Evolutionary conservation across 2,329 filamentous ascomycete genomes (phyloP), one percentile per base, ranked within the genome.

Genomic region (Aspergillus pseudoviridinutans): DNA sequence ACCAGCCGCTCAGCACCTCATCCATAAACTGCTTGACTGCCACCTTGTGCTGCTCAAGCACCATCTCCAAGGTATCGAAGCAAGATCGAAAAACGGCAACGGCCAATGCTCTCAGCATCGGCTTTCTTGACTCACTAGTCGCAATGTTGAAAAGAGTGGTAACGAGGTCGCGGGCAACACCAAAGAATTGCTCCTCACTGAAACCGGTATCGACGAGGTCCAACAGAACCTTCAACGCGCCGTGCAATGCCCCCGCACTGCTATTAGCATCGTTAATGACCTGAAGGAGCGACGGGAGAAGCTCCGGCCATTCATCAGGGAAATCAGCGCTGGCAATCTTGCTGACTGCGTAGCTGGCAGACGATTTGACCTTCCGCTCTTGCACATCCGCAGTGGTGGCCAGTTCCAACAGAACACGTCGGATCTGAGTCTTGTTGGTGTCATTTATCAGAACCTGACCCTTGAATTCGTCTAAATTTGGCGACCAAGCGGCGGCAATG

Each of bases 11-110:
- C 51, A 97, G 81, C 0, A 91, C 86, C 69, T 96, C 89, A 60
- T 96, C 91, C 54, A 93, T 92, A 72, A 99, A 99, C 1, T 82
- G 83, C 74, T 91, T 94, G 60, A 97, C 91, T 55, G 90, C 90
- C 57, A 84, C 83, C 68, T 90, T 90, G 76, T 97, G 90, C 65
- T 96, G 91, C 64, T 96, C 92, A 80, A 96, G 89, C 64, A 97
- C 90, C 85, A 97, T 96, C 76, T 97, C 92, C 78, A 99, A 85
- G 56, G 94, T 90, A 71, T 97, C 92, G 73, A 99, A 96, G 76
- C 91, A 96, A 51, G 87, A 87, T 57, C 91, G 85, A 80, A 97
- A 96, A 57, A 97, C 90, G 44, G 89, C 91, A 46, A 97, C 88
- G 42, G 94, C 90, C 64, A 97, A 80, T 29, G 92, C 91, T 60